Base-by-base conservation (phyloP, 1,139 yeast species). In the Wickerhamomyces sp. region DNA sequence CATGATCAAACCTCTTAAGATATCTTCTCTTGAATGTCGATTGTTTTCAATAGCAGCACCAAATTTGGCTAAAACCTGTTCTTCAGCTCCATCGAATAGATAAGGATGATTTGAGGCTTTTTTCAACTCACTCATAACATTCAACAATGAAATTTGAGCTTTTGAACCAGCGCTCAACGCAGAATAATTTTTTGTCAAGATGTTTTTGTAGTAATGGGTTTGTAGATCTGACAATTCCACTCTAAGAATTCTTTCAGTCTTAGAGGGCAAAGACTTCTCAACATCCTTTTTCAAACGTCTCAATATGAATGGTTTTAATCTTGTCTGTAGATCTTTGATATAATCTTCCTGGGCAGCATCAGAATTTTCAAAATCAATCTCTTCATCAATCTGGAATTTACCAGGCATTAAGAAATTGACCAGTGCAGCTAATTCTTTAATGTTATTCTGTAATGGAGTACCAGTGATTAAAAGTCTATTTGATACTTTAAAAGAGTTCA, bases 41-140 rank as follows among this genome's bases (percentile, higher is more conserved):
- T 53, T 55, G 18, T 52, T 49, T 27, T 66, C 63, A 10, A 3
- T 29, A 6, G 13, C 31, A 8, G 81, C 83, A 35, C 76, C 79
- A 42, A 77, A 74, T 48, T 81, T 79, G 7, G 78, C 72, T 50
- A 90, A 69, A 26, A 89, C 95, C 50, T 85, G 78, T 35, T 84
- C 85, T 65, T 94, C 99, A 4, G 96, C 98, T 48, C 87, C 87
- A 55, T 91, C 97, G 65, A 93, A 94, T 45, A 93, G 68, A 59
- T 93, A 94, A 1, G 99, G 99, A 63, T 93, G 99, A 60, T 94
- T 93, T 0, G 96, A 88, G 0, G 98, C 98, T 64, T 93, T 93
- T 60, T 93, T 94, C 68, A 93, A 75, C 65, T 94, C 99, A 59
- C 90, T 86, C 96, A 93, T 91, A 44, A 93, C 82, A 60, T 93